These are phyloP conservation scores for Parmelia sp. DNA, from an alignment of 495 filamentous ascomycete species.

Conservation along the genomic window DNA sequence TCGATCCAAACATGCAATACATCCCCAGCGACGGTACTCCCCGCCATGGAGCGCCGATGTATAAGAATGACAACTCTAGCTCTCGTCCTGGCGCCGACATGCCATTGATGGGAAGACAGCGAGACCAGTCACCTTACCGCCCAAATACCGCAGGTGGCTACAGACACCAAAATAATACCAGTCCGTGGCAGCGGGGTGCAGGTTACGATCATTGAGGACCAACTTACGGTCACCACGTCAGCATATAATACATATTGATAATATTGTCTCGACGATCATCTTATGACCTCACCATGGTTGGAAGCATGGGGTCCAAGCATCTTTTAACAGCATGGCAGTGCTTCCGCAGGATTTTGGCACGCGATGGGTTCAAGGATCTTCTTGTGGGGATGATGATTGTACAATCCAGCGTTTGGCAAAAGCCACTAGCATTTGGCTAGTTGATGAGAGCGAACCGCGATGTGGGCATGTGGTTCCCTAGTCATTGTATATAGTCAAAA, in stretches of 20 bases:
- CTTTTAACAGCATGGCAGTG: background rate
- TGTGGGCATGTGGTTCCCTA: slow-evolving; percentile 1
- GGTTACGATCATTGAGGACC: slow-evolving; percentile 53
- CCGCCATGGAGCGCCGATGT: slow-evolving; percentile 35
- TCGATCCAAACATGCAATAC: slow-evolving; percentile 57
- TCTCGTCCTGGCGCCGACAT: slow-evolving; percentile 27
- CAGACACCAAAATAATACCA: slow-evolving; percentile 50
- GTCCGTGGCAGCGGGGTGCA: slow-evolving; percentile 62
- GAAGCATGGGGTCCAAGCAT: slow-evolving; percentile 5
- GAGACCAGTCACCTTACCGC: slow-evolving; percentile 27
- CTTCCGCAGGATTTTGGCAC: background rate
- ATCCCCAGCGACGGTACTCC: slow-evolving; percentile 45
- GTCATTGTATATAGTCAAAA: slow-evolving; percentile 15
- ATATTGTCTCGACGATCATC: slow-evolving; percentile 14
- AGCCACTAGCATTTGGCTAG: slow-evolving; percentile 5
- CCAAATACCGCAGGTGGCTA: slow-evolving; percentile 29
- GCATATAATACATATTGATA: slow-evolving; percentile 21
- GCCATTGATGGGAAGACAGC: slow-evolving; percentile 18
- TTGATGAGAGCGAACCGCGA: slow-evolving; percentile 5
- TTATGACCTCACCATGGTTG: slow-evolving; percentile 8
- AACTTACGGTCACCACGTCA: slow-evolving; percentile 11
- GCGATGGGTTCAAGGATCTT: background rate
- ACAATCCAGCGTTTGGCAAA: slow-evolving; percentile 9
- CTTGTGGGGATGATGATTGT: slow-evolving; percentile 1
- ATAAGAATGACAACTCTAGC: slow-evolving; percentile 31